These are phyloP conservation scores for Arthrocladium fulminans DNA, from an alignment of 2,329 filamentous ascomycete species.

Conservation along the genomic window DNA sequence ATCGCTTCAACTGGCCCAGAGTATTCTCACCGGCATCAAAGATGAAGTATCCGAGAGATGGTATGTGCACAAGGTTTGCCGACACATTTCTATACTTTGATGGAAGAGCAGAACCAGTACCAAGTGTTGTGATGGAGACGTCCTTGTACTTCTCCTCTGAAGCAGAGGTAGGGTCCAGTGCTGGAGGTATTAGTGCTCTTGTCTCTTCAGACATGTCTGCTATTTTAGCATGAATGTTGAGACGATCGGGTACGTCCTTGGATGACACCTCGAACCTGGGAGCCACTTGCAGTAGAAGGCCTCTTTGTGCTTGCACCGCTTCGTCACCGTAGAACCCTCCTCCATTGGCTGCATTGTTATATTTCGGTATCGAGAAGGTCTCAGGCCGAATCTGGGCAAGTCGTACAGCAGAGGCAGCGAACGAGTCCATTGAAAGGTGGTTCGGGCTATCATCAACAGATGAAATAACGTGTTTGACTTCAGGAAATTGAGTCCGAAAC, in stretches of 20 bases:
- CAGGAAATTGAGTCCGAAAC: constrained; percentile 57
- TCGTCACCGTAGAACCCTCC: background rate
- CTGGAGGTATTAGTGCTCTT: background rate
- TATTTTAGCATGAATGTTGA: background rate
- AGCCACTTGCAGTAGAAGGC: constrained; percentile 1
- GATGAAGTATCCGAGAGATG: constrained; percentile 70
- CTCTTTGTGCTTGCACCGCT: constrained; percentile 5
- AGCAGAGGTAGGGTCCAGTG: background rate
- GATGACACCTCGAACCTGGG: constrained; percentile 3
- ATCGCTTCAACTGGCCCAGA: constrained; percentile 71
- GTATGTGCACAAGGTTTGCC: constrained; percentile 72
- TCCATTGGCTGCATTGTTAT: constrained; percentile 42
- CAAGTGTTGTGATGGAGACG: constrained; percentile 61
- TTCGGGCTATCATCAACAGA: constrained; percentile 68
- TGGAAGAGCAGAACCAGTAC: constrained; percentile 81
- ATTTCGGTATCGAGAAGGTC: constrained; percentile 62
- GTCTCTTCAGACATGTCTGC: background rate
- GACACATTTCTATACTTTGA: constrained; percentile 96
- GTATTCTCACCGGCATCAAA: constrained; percentile 92
- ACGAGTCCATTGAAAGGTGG: constrained; percentile 59
- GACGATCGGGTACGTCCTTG: background rate
- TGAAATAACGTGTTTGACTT: constrained; percentile 67
- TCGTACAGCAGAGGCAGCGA: constrained; percentile 57
- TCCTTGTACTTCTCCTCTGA: constrained; percentile 3
- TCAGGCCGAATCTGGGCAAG: constrained; percentile 64